Base-by-base conservation (phyloP, 163 green algal genomes). In the Scenedesmus sp. region DNA sequence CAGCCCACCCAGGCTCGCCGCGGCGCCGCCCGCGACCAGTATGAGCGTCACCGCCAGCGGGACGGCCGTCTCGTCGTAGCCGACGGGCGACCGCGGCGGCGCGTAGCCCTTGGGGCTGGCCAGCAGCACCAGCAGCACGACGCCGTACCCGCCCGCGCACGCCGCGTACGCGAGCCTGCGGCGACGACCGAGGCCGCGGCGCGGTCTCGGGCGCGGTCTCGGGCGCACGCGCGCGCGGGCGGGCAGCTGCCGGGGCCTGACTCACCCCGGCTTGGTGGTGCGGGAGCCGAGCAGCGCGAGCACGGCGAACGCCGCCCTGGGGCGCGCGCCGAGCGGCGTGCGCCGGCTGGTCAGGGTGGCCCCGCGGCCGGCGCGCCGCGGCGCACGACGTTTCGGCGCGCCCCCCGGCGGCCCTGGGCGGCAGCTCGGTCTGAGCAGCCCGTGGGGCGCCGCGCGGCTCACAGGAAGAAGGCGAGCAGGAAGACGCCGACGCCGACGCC, bases 381-480 rank as follows among this genome's bases (percentile, higher is more conserved):
- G n/a, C n/a, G n/a, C n/a, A n/a, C n/a, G n/a, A n/a, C n/a, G n/a
- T n/a, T n/a, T n/a, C n/a, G n/a, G n/a, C n/a, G n/a, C n/a, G n/a
- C n/a, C n/a, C n/a, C n/a, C n/a, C n/a, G n/a, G n/a, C n/a, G n/a
- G n/a, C n/a, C n/a, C n/a, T n/a, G n/a, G n/a, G n/a, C n/a, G n/a
- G n/a, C n/a, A n/a, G n/a, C n/a, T n/a, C n/a, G n/a, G n/a, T n/a
- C n/a, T n/a, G n/a, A 60, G 53, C 53, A 29, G 33, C 34, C 26
- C n/a, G n/a, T n/a, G n/a, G n/a, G n/a, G n/a, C n/a, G n/a, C n/a
- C n/a, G n/a, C 18, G 9, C 17, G 22, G 54, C 67, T 65, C 29
- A 77, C 67, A 77, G 51, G 28, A 77, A 77, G 67, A 77, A 66
- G n/a, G 20, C 67, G 11, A 77, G 51, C 67, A 77, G 51, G 56